phyloP scores from a whole-genome alignment of 768 basidiomycete genomes.

The Paxillus involutus region DNA sequence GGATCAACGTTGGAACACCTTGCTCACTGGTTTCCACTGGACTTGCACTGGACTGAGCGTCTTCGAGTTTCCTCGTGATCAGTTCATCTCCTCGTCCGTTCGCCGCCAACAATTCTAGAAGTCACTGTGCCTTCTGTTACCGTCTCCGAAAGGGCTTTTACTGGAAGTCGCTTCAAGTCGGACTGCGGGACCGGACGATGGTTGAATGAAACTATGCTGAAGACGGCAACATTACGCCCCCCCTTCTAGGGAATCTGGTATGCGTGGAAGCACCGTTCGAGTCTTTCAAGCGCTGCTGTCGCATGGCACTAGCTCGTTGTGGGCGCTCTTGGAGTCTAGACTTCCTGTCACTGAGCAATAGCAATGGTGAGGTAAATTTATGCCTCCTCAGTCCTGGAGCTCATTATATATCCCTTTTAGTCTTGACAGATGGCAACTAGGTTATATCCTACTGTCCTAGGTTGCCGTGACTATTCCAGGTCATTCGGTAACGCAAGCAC shows the following conservation, averaged over 20 bases:
- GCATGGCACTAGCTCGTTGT: neutral
- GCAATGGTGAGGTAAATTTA: neutral
- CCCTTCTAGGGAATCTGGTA: neutral
- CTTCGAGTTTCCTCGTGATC: neutral
- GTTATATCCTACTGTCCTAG: neutral
- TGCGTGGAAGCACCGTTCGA: neutral
- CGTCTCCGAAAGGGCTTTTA: too few relatives aligned
- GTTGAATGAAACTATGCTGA: neutral
- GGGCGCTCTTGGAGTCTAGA: neutral
- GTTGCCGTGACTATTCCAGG: neutral
- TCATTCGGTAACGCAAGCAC: neutral
- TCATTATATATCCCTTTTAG: neutral
- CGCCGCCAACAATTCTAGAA: too few relatives aligned
- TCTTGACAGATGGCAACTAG: neutral
- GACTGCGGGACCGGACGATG: neutral
- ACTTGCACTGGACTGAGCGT: neutral
- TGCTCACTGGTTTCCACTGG: neutral
- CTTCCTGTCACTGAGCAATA: neutral
- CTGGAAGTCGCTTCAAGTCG: neutral
- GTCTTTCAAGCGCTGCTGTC: neutral
- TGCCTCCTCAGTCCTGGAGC: neutral
- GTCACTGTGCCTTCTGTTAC: too few relatives aligned
- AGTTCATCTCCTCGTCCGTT: neutral
- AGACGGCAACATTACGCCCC: neutral
- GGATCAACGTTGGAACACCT: too few relatives aligned